Conservation (phyloP, 306 rosid species). For the Cercis canadensis region DNA sequence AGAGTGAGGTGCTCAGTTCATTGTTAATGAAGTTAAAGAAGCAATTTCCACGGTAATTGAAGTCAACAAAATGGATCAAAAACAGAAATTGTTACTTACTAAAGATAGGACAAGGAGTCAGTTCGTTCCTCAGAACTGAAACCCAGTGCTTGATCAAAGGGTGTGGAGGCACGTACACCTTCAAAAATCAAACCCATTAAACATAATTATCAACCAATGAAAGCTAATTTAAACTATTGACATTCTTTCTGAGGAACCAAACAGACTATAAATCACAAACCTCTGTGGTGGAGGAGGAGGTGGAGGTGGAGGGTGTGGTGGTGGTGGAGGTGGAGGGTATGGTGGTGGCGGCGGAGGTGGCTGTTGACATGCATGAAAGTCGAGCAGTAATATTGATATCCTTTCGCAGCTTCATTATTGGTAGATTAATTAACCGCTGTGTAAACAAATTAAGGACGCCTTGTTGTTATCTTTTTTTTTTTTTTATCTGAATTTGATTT, state of each 20-base stretch:
- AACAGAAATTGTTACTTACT: conserved; percentile 56
- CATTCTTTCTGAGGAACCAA: not conserved
- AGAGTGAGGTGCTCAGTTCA: not conserved
- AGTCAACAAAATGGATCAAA: conserved; percentile 6
- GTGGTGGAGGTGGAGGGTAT: not conserved
- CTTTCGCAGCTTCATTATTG: too few species aligned
- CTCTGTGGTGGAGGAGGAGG: too few species aligned
- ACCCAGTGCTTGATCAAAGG: conserved; percentile 97
- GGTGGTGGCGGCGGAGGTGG: conserved; percentile 12
- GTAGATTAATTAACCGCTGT: too few species aligned
- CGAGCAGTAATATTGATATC: too few species aligned
- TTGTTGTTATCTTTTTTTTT: too few species aligned
- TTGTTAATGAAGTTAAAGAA: not conserved
- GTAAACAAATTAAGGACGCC: too few species aligned
- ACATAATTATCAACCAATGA: conserved; percentile 10
- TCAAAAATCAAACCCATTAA: conserved; percentile 27
- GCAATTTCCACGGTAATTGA: not conserved
- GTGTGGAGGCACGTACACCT: conserved; percentile 96
- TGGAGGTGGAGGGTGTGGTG: conserved; percentile 5
- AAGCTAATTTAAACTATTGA: not conserved
- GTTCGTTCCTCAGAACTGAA: conserved; percentile 88
- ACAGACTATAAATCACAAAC: not conserved
- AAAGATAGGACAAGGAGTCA: conserved; percentile 84
- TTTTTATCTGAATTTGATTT: too few species aligned
- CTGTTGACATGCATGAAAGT: not conserved